Conservation (phyloP, 345 rosid species). For the Gossypium rotundifolium region DNA sequence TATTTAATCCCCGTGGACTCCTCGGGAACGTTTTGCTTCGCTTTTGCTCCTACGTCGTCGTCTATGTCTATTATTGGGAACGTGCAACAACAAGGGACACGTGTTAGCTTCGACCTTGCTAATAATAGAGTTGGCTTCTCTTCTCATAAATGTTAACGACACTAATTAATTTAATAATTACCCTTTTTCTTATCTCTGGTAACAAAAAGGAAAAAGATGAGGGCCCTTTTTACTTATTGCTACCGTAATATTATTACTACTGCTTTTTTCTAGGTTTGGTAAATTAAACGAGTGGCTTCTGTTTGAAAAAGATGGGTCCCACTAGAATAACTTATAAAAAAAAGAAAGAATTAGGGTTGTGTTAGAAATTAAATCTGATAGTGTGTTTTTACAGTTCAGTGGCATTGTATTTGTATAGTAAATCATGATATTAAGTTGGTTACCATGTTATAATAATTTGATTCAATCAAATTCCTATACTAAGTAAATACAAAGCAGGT, state of each 20-base stretch:
- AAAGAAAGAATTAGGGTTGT: neutral
- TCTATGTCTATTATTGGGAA: constrained; percentile 84
- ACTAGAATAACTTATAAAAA: neutral
- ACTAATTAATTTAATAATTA: neutral
- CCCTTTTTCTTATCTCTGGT: neutral
- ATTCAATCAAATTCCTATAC: too few species aligned
- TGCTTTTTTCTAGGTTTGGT: neutral
- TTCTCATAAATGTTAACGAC: constrained; percentile 45
- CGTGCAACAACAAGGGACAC: constrained; percentile 93
- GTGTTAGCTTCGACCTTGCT: constrained; percentile 73
- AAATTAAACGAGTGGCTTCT: neutral
- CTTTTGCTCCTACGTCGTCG: constrained; percentile 88
- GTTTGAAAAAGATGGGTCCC: neutral
- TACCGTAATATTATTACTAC: neutral
- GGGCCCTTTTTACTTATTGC: too few species aligned
- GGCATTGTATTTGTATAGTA: neutral
- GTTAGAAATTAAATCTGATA: neutral
- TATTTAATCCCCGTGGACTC: constrained; percentile 72
- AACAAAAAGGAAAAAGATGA: neutral
- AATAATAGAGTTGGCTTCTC: constrained; percentile 62
- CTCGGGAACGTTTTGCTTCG: constrained; percentile 75
- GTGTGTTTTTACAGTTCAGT: neutral
- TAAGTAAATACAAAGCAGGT: neutral
- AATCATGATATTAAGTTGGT: neutral
- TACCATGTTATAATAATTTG: neutral